Evolutionary conservation across 2,329 filamentous ascomycete species (phyloP).

Genomic region (Fragosphaeria purpurea): DNA sequence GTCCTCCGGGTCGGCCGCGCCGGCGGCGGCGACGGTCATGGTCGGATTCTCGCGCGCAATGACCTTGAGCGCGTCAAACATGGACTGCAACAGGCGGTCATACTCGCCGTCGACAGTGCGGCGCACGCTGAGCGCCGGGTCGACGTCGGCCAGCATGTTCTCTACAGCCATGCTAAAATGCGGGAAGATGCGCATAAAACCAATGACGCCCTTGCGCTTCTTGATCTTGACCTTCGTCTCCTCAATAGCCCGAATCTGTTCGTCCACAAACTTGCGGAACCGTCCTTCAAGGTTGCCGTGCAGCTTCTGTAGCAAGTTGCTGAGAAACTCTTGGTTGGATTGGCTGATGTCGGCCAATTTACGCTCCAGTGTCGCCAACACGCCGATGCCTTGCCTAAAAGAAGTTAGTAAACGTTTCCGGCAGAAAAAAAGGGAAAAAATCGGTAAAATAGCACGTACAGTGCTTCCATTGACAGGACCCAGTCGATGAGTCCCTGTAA

Average conservation of each 20-base stretch:
- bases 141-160: constrained; percentile 60
- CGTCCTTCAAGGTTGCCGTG: constrained; percentile 63
- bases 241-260: constrained; percentile 90
- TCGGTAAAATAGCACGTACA: constrained; percentile 43
- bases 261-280: constrained; percentile 84
- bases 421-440: background rate
- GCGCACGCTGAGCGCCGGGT: constrained; percentile 53
- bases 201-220: constrained; percentile 93
- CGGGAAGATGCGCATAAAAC: constrained; percentile 90
- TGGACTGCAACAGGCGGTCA: constrained; percentile 77
- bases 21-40: constrained; percentile 14
- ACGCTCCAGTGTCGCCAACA: constrained; percentile 70
- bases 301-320: constrained; percentile 65
- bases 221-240: constrained; percentile 99
- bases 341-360: constrained; percentile 72
- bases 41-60: constrained; percentile 65
- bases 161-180: constrained; percentile 74
- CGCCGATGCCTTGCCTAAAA: constrained; percentile 73
- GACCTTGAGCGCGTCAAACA: constrained; percentile 95
- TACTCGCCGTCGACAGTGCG: constrained; percentile 80
- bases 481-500: constrained; percentile 74
- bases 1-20: constrained; percentile 59
- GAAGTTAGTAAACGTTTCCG: too few species aligned
- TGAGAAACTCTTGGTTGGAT: constrained; percentile 86
- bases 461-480: constrained; percentile 67